These are phyloP conservation scores for Stereocaulon alpinum DNA, from an alignment of 495 filamentous ascomycete genomes.

Conservation along the genomic window DNA sequence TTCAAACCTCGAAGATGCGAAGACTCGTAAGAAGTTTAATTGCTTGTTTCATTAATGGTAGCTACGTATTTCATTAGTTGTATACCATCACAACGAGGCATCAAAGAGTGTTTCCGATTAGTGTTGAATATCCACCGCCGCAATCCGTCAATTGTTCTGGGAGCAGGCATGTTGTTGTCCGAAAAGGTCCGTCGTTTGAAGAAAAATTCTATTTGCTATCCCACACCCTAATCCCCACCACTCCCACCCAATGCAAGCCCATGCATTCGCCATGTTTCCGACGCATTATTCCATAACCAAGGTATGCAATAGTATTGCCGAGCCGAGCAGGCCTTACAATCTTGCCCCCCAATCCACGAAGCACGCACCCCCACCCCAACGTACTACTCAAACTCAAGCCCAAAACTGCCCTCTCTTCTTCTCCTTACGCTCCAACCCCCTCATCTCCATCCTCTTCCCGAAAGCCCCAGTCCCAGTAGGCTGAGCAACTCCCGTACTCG, in stretches of 20 bases:
- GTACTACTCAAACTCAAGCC: not conserved
- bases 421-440: conserved; percentile 6
- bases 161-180: no score
- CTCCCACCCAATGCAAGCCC: no score
- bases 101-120: not conserved
- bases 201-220: no score
- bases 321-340: no score
- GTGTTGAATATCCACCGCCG: not conserved
- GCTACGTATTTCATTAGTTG: not conserved
- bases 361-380: no score
- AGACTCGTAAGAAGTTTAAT: no score
- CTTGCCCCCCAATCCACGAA: not conserved
- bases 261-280: no score
- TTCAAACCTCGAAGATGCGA: not conserved
- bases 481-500: not conserved
- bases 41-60: not conserved
- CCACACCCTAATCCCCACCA: no score
- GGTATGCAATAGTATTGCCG: not conserved
- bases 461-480: not conserved
- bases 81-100: not conserved
- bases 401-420: not conserved
- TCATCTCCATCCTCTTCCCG: conserved; percentile 14
- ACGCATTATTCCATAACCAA: no score
- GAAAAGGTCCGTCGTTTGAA: no score
- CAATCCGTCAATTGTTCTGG: not conserved